Base-by-base conservation (phyloP, 768 basidiomycete species). In the Psilocybe sp. region DNA sequence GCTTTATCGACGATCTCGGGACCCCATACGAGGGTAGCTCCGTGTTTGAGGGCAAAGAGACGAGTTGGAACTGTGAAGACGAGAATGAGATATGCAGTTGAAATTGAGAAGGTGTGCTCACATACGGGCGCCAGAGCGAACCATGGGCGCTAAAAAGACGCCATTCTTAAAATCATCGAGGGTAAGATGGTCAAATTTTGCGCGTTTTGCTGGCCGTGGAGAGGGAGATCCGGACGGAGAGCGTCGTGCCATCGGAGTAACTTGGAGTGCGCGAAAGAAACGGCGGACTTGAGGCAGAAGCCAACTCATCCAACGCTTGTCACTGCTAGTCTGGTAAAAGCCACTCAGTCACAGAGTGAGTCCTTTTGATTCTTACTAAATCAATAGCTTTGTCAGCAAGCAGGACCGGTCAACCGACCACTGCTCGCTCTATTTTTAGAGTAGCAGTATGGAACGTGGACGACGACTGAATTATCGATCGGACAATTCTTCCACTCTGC, bases 1-100 rank as follows among this genome's bases (percentile, higher is more conserved):
- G 97, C 97, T 69, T 89, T 94, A 72, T 99, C 97, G 7, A 99
- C 88, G 43, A 90, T 87, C 65, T 99, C 97, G 0, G 97, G 97
- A 10, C 90, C 87, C 97, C 96, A 98, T 1, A 98, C 94, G 11
- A 98, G 76, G 9, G 86, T 85, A 2, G 96, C 95, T 4, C 96
- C 95, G 63, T 98, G 89, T 58, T 94, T 93, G 36, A 98, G 74
- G 12, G 94, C 85, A 55, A 90, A 84, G 5, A 96, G 66, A 20
- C 92, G 83, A 32, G 88, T 92, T 0, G 91, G 92, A 19, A 95
- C 92, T 95, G 63, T 7, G 46, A 32, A 44, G 32, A 47, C n/a
- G 39, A n/a, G n/a, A n/a, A 41, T 18, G 18, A 14, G 34, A 23
- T 28, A 12, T 47, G 10, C 6, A 33, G 19, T 20, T 14, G 18